Evolutionary conservation across 1,284 basidiomycete genomes (phyloP).

Genomic region (Naganishia sp.): DNA sequence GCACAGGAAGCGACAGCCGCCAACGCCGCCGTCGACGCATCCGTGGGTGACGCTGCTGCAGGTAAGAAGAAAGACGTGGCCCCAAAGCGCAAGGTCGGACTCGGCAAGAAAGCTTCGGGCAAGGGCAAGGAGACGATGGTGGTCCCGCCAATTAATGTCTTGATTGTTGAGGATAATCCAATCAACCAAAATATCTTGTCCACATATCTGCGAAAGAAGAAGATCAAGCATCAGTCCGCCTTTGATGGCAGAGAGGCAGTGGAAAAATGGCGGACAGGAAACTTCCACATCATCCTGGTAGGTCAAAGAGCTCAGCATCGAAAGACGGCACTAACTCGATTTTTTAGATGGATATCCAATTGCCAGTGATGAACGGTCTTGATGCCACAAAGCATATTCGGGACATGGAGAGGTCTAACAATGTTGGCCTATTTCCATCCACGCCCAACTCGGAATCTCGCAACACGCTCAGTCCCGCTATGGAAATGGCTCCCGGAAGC

Average conservation of each 20-base stretch:
- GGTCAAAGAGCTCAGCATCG: slow-evolving; percentile 44
- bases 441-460: slow-evolving; percentile 53
- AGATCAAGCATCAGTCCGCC: slow-evolving; percentile 92
- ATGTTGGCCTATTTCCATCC: slow-evolving; percentile 69
- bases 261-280: slow-evolving; percentile 89
- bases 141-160: slow-evolving; percentile 89
- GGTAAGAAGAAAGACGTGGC: slow-evolving; percentile 35
- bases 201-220: slow-evolving; percentile 94
- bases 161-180: slow-evolving; percentile 97
- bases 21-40: slow-evolving; percentile 16
- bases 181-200: slow-evolving; percentile 97
- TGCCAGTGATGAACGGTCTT: slow-evolving; percentile 98
- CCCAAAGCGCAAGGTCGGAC: slow-evolving; percentile 40
- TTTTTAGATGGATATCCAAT: slow-evolving; percentile 95
- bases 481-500: slow-evolving; percentile 47
- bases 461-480: slow-evolving; percentile 36
- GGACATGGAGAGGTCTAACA: slow-evolving; percentile 70
- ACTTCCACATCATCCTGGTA: slow-evolving; percentile 93
- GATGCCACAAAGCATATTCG: slow-evolving; percentile 96
- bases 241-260: slow-evolving; percentile 95
- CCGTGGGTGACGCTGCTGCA: slow-evolving; percentile 23
- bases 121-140: slow-evolving; percentile 58
- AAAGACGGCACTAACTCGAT: background rate
- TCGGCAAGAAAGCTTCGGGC: slow-evolving; percentile 7
- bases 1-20: slow-evolving; percentile 6